A percentile compares a stretch with the other conserved stretches of the same genome.
Evolutionary conservation across 805 yeast species (phyloP).

Genomic region (Candida namnaoensis): DNA sequence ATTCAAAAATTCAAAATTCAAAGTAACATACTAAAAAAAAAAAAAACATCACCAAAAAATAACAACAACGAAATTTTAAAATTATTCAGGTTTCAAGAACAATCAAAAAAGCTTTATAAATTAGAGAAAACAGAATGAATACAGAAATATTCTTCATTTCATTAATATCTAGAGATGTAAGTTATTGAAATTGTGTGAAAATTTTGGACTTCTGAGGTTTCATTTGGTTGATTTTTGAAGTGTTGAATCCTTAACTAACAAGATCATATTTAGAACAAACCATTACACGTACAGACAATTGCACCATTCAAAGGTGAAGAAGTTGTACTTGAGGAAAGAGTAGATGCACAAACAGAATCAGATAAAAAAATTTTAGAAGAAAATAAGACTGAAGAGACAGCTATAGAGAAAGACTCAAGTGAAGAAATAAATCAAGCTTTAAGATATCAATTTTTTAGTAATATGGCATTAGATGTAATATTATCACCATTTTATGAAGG

Average conservation of each 20-base stretch:
- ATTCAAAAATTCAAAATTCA: too few species aligned
- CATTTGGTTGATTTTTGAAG: too few species aligned
- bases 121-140: too few species aligned
- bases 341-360: not conserved
- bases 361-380: conserved; percentile 3
- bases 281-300: conserved; percentile 52
- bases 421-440: conserved; percentile 31
- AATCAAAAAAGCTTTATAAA: too few species aligned
- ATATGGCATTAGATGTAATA: conserved; percentile 67
- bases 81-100: too few species aligned
- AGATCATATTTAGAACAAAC: conserved; percentile 29
- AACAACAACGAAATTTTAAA: too few species aligned
- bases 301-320: conserved; percentile 20
- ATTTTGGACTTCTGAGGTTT: too few species aligned
- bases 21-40: too few species aligned
- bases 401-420: conserved; percentile 14
- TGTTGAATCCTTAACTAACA: not conserved
- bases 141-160: conserved; percentile 40
- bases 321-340: conserved; percentile 4
- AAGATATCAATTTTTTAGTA: conserved; percentile 64
- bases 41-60: too few species aligned
- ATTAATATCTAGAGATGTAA: conserved; percentile 43
- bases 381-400: not conserved
- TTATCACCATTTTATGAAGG: conserved; percentile 40
- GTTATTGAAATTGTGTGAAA: conserved; percentile 4